phyloP scores from a whole-genome alignment of 345 rosid genomes.

The Melaleuca alternifolia region DNA sequence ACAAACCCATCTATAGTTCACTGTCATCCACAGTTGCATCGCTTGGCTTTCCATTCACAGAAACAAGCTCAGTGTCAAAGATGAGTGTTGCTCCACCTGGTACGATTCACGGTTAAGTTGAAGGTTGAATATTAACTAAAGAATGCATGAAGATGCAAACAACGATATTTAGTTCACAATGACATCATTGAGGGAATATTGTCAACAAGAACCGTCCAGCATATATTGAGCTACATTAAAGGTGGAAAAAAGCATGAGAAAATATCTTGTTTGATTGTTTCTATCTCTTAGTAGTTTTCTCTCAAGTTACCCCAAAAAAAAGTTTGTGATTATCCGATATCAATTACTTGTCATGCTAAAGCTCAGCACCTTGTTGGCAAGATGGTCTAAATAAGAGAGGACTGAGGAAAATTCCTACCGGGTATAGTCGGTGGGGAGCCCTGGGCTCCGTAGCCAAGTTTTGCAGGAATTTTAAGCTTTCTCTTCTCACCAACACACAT shows the following conservation, averaged over 20 bases:
- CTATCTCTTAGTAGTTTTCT: background rate
- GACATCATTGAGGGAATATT: background rate
- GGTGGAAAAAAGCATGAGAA: background rate
- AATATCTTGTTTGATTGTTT: background rate
- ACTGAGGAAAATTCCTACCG: conserved; percentile 24
- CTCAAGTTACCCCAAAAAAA: background rate
- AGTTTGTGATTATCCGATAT: background rate
- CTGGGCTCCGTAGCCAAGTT: conserved; percentile 81
- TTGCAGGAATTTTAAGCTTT: conserved; percentile 89
- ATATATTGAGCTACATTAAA: background rate
- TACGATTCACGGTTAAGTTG: background rate
- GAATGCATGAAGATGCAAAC: background rate
- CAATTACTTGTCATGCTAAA: background rate
- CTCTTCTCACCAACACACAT: conserved; percentile 90
- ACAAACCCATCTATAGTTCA: conserved; percentile 26
- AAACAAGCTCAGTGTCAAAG: conserved; percentile 85
- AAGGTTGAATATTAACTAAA: background rate
- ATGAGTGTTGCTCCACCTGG: conserved; percentile 89
- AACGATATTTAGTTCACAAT: background rate
- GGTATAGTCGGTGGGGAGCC: conserved; percentile 97
- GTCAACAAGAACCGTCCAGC: background rate
- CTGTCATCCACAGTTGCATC: conserved; percentile 5
- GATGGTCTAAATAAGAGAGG: background rate
- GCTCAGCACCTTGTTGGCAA: background rate
- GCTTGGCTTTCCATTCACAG: conserved; percentile 63